Evolutionary conservation across 2,329 filamentous ascomycete species (phyloP), one percentile per base, ranked within the genome.

Genomic region (Parastagonospora nodorum): DNA sequence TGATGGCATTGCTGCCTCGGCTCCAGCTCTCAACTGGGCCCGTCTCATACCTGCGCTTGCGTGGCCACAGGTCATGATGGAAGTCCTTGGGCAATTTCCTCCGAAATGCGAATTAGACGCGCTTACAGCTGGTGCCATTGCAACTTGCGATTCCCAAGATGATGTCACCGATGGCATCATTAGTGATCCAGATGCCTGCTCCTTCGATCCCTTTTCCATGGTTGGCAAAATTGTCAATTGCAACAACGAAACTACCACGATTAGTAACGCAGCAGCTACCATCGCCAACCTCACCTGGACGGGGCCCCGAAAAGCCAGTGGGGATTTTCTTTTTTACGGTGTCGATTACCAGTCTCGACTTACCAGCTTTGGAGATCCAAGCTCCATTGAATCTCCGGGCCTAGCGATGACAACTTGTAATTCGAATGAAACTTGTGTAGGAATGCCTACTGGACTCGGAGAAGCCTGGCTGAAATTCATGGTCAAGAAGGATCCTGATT

Each of bases 1-100:
- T 31, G 64, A 73, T 50, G 68, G 71, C 0, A 68, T 73, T 19
- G 41, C 60, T 68, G 0, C 69, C 69, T 4, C 64, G 58, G 1
- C 48, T 64, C 30, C 27, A 32, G 40, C 40, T 9, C 11, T 31
- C 3, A 32, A 31, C n/a, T 42, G 28, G 27, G 27, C n/a, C n/a
- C 28, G 19, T 6, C 10, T 42, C 5, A 11, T 31, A 8, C 28
- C 8, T 10, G 29, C 28, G 12, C 28, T 16, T 31, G 15, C 15
- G n/a, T 42, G 40, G 40, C 27, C 27, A 52, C 44, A 50, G 41
- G 33, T 47, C 30, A 11, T 45, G 40, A 19, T 47, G 50, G 38
- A 45, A 42, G 2, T 46, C 15, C 2, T 30, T 5, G n/a, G 37
- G 39, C 9, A 51, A 10, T 60, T 42, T 7, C 44, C 53, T 12